Evolutionary conservation across 768 basidiomycete species (phyloP), one percentile per base, ranked within the genome.

Genomic region (Leccinum pellstonianum): DNA sequence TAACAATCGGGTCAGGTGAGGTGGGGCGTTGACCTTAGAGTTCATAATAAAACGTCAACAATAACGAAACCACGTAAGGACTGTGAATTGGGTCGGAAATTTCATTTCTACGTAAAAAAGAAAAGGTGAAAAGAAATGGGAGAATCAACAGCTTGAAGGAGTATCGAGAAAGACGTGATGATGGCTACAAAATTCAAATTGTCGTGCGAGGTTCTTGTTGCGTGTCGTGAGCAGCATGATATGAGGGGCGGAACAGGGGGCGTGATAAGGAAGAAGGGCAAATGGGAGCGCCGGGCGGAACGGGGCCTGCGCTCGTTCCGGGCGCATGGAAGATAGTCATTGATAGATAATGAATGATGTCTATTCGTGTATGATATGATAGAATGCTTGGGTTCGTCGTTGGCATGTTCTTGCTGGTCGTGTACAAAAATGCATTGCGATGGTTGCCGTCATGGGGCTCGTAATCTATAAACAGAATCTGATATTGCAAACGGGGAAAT

Each of bases 401-500:
- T 35, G 58, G 52, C 59, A 60, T 70, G 41, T n/a, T 43, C 41
- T 43, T 43, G 41, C 41, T 43, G 41, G 9, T 62, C 67, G 58
- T 68, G 63, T 70, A 59, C 54, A n/a, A 19, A 43, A 67, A 68
- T 65, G 68, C 68, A 67, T 68, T 65, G 68, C 59, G 65, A n/a
- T 9, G 41, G 41, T n/a, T 68, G 64, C 62, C 59, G 68, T 70
- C 52, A 59, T 43, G 41, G n/a, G 23, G 47, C 37, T 67, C 67
- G 59, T 68, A 43, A 64, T 70, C 67, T 70, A 64, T 29, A 49
- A 52, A 55, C 38, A 43, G 58, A 21, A 33, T 41, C 47, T 35
- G 15, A 35, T 33, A 57, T 51, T 46, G 31, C 47, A 55, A 31
- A 35, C 33, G 55, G 52, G 27, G 37, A 43, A 41, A 41, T 55